Percentiles rank a stretch among this genome's conserved stretches.
phyloP scores from a whole-genome alignment of 2,329 filamentous ascomycete genomes.

The Fusarium sp. region DNA sequence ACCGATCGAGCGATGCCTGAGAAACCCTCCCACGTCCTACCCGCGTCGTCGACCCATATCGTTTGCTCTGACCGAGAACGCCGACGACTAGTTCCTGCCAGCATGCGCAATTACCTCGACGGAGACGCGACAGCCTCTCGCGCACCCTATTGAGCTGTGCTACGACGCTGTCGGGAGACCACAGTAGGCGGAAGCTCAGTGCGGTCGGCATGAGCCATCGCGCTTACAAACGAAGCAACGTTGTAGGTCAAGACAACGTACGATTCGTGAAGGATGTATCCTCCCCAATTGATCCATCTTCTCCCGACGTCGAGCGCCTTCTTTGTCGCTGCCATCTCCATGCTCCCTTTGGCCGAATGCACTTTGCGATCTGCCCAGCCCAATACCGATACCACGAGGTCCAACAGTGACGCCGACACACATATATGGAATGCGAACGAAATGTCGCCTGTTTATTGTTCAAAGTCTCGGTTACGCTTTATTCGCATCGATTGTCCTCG shows the following conservation, averaged over 20 bases:
- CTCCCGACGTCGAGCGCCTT: fast-evolving
- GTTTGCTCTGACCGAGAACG: fast-evolving
- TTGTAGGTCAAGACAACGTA: neutral
- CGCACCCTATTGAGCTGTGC: fast-evolving
- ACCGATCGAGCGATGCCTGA: fast-evolving
- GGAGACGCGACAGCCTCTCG: fast-evolving
- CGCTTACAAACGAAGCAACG: fast-evolving
- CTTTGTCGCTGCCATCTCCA: fast-evolving
- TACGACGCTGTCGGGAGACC: fast-evolving
- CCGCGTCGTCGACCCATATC: fast-evolving
- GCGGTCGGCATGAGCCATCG: neutral
- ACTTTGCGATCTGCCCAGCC: neutral
- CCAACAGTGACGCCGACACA: fast-evolving
- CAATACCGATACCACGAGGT: neutral
- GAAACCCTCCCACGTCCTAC: fast-evolving
- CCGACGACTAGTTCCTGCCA: fast-evolving
- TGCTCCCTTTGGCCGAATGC: fast-evolving
- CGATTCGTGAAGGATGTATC: fast-evolving
- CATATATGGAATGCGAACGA: fast-evolving
- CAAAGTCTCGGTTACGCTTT: fast-evolving
- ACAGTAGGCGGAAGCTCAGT: fast-evolving
- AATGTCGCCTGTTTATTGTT: fast-evolving
- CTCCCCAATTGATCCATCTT: fast-evolving
- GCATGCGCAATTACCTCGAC: fast-evolving
- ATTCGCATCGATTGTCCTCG: fast-evolving